These are phyloP conservation scores for Clitocybe nebularis DNA, from an alignment of 1,284 basidiomycete species.

Conservation along the genomic window DNA sequence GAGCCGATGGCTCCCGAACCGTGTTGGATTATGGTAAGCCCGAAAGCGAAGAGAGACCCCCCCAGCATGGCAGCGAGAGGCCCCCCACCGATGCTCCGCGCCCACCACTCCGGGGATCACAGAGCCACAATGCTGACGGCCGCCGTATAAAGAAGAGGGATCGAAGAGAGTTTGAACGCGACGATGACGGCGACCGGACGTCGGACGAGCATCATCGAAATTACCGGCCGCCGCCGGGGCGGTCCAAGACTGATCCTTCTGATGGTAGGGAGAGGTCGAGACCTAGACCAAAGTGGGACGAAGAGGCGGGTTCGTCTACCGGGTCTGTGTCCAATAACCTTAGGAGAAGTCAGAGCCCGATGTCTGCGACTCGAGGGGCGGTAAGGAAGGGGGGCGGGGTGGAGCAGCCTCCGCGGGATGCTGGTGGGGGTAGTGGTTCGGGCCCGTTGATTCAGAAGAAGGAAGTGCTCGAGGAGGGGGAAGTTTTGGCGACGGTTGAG, in stretches of 20 bases:
- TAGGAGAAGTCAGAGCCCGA: no score
- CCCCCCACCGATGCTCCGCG: not conserved
- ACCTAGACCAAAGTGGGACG: not conserved
- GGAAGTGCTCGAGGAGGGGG: not conserved
- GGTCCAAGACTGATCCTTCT: not conserved
- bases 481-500: not conserved
- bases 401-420: no score
- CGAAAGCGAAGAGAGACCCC: no score
- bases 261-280: constrained; percentile 1
- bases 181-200: not conserved
- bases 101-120: not conserved
- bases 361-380: no score
- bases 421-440: not conserved
- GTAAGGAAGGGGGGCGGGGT: not conserved
- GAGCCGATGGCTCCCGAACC: no score
- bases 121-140: not conserved
- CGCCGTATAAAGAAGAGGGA: constrained; percentile 10
- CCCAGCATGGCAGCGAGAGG: no score
- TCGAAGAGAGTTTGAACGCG: constrained; percentile 15
- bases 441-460: not conserved
- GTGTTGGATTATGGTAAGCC: no score
- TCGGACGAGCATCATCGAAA: not conserved
- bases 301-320: no score
- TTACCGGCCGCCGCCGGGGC: not conserved
- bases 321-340: no score